Conservation (phyloP, 129 eudicot genomes). For the Oenanthe sinensis region DNA sequence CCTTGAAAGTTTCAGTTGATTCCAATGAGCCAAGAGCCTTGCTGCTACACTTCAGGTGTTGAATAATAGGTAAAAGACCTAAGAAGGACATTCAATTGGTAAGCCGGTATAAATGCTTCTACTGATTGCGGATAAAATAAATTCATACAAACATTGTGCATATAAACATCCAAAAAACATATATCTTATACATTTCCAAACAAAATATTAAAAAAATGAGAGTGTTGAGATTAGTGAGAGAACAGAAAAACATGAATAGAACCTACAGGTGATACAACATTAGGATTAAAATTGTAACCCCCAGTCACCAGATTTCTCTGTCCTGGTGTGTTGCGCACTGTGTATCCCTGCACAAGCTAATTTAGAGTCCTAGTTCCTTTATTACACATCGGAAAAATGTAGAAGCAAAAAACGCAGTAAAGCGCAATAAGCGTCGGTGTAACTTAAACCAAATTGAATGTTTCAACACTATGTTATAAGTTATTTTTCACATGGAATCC, state of each 20-base stretch:
- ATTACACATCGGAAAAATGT: not conserved
- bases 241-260: not conserved
- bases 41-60: conserved; percentile 44
- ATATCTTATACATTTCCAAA: not conserved
- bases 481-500: not conserved
- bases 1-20: conserved; percentile 32
- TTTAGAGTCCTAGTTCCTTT: not conserved
- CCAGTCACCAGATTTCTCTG: not conserved
- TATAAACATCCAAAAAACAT: not conserved
- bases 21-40: conserved; percentile 41
- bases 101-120: conserved; percentile 6
- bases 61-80: conserved; percentile 79
- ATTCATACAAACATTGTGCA: not conserved
- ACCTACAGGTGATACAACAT: not conserved
- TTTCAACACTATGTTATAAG: not conserved
- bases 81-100: conserved; percentile 1
- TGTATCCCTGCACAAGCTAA: not conserved
- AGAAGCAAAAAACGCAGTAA: not conserved
- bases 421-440: not conserved
- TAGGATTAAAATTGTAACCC: not conserved
- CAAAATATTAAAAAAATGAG: not conserved
- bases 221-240: not conserved
- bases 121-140: not conserved
- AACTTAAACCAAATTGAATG: not conserved
- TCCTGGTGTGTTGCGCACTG: not conserved